Base-by-base conservation (phyloP, 2,329 filamentous ascomycete genomes). In the Cadophora sp. region DNA sequence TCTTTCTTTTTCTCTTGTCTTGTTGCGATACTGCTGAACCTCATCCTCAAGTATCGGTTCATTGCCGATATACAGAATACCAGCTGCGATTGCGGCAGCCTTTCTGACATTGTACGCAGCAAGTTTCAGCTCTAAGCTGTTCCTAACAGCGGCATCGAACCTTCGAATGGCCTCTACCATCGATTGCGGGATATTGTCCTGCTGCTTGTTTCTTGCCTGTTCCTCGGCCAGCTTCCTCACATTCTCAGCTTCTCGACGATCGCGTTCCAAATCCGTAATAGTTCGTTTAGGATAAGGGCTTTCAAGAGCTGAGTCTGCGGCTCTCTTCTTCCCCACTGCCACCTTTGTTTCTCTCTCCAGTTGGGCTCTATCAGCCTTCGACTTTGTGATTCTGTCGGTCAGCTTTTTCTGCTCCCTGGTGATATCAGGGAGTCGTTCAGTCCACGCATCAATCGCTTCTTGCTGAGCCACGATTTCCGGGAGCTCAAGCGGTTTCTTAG, bases 271-370 rank as follows among this genome's bases (percentile, higher is more conserved):
- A 41, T 39, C 30, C 2, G 16, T 24, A 27, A 24, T 39, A 6
- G 45, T 27, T 22, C 45, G 47, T 27, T 51, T 62, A 14, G 59
- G 59, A 33, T 36, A 36, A 2, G 45, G 45, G 18, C n/a, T 24
- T 39, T 62, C 24, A 14, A 50, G 27, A 11, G 39, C 45, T 11
- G 45, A 30, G 1, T 50, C 59, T 16, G 59, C 61, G 3, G 39
- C 51, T 39, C 61, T 45, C 61, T 63, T 63, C 51, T 18, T 43
- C 13, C 61, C 61, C 18, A 56, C 8, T 11, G 20, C 48, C 39
- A 43, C 33, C 4, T 43, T 51, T 20, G 27, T 45, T 24, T 58
- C 33, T 18, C 13, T 58, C 20, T 43, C 55, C 36, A 13, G 8
- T 20, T 43, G 18, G 18, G 36, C 36, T 8, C 20, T n/a, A 13